phyloP scores from a whole-genome alignment of 139 green algal species.

The Yamagishiella unicocca region DNA sequence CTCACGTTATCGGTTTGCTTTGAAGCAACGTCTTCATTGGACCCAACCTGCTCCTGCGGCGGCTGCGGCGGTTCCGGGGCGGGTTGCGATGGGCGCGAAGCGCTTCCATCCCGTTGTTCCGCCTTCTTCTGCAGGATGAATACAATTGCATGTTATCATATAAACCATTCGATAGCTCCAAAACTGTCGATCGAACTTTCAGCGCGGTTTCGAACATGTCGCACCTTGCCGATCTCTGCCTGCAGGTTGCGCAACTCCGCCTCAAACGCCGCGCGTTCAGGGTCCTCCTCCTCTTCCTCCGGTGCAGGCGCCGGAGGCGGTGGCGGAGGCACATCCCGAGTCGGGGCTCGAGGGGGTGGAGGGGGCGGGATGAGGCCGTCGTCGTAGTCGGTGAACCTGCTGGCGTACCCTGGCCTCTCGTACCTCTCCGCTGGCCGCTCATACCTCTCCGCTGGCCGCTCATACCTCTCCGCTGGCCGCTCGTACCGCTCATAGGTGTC shows the following conservation, averaged over 20 bases:
- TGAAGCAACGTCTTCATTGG: not conserved
- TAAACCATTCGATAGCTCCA: not conserved
- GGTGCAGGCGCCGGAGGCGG: not conserved
- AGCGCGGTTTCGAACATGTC: not conserved
- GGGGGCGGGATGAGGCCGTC: conserved; percentile 43
- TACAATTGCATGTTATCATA: not conserved
- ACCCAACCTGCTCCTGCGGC: not conserved
- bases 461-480: conserved; percentile 23
- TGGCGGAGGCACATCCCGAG: not conserved
- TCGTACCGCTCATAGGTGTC: conserved; percentile 33
- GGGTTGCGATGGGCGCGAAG: not conserved
- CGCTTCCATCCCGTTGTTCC: conserved; percentile 2
- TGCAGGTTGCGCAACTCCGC: conserved; percentile 45
- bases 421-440: conserved; percentile 43
- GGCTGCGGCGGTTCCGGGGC: not conserved
- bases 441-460: conserved; percentile 29
- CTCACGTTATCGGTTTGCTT: conserved; percentile 12
- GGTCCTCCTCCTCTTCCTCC: conserved; percentile 40
- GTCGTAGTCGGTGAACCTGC: conserved; percentile 37
- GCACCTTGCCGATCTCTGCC: conserved; percentile 36
- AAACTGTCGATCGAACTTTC: too few species aligned
- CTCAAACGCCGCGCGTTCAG: conserved; percentile 37
- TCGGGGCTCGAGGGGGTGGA: not conserved
- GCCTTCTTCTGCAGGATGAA: conserved; percentile 48
- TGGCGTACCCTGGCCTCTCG: conserved; percentile 4